Evolutionary conservation across 805 yeast genomes (phyloP), one percentile per base, ranked within the genome.

Genomic region (Candida hispaniensis): DNA sequence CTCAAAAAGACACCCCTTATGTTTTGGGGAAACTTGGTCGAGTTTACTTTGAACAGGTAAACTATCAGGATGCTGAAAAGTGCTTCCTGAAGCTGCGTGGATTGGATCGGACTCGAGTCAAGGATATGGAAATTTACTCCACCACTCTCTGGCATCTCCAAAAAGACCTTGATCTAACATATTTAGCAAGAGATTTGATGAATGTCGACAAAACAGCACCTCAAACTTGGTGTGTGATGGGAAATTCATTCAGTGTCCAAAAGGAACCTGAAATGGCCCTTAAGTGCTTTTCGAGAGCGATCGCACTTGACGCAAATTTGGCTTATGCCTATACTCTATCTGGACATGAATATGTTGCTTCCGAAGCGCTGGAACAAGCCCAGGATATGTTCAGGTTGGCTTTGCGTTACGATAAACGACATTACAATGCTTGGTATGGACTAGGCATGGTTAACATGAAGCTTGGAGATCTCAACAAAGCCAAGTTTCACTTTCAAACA

Each of bases 341-440:
- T 59, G 99, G 96, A 0, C 97, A 91, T 54, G 99, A 91, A 56
- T 74, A 71, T 50, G 72, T 82, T 19, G 69, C 88, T 2, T 82
- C 73, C 48, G 98, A 93, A 58, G 85, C 93, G 21, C 81, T 78
- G 58, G 95, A 85, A 51, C 71, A 75, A 51, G 96, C 98, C 0
- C 67, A 79, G 42, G 81, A 78, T 39, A 73, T 82, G 42, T 91
- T 85, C 65, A 59, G 94, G 21, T 64, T 66, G 43, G 93, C 95
- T 3, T 63, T 91, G 28, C 60, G 77, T 14, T 66, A 75, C 25
- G 94, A 88, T 49, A 67, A 76, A 29, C 65, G 85, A 39, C 95
- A 83, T 52, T 91, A 86, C 56, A 91, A 88, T 56, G 96, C 97
- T 0, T 73, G 86, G 49, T 91, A 91, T 50, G 98, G 98, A 16